These are phyloP conservation scores for Termitomyces sp. DNA, from an alignment of 768 basidiomycete species.

Conservation along the genomic window DNA sequence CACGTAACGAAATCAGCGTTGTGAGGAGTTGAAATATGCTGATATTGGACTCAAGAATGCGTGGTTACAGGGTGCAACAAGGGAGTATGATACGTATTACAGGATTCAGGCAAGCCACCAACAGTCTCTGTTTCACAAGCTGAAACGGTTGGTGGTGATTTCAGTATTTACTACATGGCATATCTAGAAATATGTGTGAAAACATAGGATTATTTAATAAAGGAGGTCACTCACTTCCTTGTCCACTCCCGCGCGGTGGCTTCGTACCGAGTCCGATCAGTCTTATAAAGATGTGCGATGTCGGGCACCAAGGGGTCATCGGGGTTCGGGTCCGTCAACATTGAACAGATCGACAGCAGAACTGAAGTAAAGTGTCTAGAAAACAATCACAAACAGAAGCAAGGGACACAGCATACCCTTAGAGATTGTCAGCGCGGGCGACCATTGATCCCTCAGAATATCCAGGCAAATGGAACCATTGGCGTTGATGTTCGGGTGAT, in stretches of 20 bases:
- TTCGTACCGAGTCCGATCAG: conserved; percentile 94
- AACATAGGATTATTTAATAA: neutral
- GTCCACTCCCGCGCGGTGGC: conserved; percentile 99
- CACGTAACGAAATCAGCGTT: neutral
- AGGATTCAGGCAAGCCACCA: conserved; percentile 13
- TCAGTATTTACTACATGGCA: conserved; percentile 43
- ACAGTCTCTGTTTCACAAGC: conserved; percentile 1
- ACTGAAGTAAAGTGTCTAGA: conserved; percentile 41
- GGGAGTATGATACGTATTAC: conserved; percentile 18
- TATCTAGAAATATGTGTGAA: conserved; percentile 24
- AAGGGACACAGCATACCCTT: conserved; percentile 60
- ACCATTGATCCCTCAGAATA: conserved; percentile 99
- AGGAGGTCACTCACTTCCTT: conserved; percentile 72
- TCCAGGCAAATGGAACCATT: conserved; percentile 99
- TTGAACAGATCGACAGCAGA: conserved; percentile 95
- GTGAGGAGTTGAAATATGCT: conserved; percentile 7
- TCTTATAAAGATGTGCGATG: conserved; percentile 99
- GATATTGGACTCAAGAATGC: conserved; percentile 16
- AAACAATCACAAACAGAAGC: neutral
- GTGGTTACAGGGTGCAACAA: conserved; percentile 16
- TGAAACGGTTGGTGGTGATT: conserved; percentile 6
- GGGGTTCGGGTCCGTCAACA: conserved; percentile 99
- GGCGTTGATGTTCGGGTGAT: conserved; percentile 99
- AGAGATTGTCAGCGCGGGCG: conserved; percentile 96
- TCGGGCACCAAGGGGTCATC: conserved; percentile 99